These are phyloP conservation scores for Rhinocladiella mackenziei DNA, from an alignment of 2,329 filamentous ascomycete genomes.

Conservation along the genomic window DNA sequence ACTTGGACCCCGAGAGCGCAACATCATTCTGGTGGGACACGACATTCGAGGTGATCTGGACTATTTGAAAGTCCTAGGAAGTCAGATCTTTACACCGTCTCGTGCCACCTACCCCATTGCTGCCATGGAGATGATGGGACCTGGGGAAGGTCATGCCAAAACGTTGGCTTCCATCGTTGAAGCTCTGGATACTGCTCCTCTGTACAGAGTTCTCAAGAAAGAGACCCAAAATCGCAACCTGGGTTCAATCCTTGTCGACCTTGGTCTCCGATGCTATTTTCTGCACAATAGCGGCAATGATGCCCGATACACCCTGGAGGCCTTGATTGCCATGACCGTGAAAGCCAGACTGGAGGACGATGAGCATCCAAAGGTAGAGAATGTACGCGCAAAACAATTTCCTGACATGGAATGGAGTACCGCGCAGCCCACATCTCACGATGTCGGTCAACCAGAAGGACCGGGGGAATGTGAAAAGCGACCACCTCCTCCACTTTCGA, in stretches of 20 bases:
- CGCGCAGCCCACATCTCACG: neutral
- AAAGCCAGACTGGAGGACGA: slow-evolving; percentile 31
- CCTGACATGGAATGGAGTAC: neutral
- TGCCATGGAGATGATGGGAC: slow-evolving; percentile 27
- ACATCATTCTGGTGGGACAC: slow-evolving; percentile 76
- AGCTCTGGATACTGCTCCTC: slow-evolving; percentile 65
- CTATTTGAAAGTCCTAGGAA: slow-evolving; percentile 63
- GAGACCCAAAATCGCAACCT: slow-evolving; percentile 53
- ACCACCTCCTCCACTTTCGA: neutral
- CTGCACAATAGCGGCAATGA: slow-evolving; percentile 90
- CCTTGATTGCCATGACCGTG: slow-evolving; percentile 62
- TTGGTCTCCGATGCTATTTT: slow-evolving; percentile 60
- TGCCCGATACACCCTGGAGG: slow-evolving; percentile 72
- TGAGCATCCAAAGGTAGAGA: slow-evolving; percentile 8
- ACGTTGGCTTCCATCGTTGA: slow-evolving; percentile 55
- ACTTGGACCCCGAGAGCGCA: slow-evolving; percentile 42
- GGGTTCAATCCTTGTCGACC: slow-evolving; percentile 55
- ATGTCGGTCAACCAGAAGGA: neutral
- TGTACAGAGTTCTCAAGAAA: slow-evolving; percentile 61
- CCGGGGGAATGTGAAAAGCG: neutral
- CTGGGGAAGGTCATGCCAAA: slow-evolving; percentile 5
- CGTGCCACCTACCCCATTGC: slow-evolving; percentile 33
- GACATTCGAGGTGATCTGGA: slow-evolving; percentile 63
- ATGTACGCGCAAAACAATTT: neutral
- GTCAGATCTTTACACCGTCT: slow-evolving; percentile 43